Evolutionary conservation across 2,329 filamentous ascomycete genomes (phyloP).

Genomic region (Diplodia mutila): DNA sequence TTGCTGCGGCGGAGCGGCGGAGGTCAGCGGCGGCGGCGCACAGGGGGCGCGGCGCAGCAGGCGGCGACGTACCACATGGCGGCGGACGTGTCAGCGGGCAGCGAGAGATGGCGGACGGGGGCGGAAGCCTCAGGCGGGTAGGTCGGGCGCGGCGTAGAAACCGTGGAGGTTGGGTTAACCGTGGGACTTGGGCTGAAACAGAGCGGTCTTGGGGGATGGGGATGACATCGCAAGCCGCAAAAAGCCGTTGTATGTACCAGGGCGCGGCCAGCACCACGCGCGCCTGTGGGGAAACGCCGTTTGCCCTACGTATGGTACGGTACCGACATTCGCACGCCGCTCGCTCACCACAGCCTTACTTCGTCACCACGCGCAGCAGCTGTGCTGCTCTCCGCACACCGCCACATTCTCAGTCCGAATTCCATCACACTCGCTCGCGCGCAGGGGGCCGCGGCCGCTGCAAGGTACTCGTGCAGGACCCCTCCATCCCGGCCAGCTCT

Average conservation of each 20-base stretch:
- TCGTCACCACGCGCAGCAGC: conserved; percentile 4
- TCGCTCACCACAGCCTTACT: conserved; percentile 5
- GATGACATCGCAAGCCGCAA: conserved; percentile 23
- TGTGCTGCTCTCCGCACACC: conserved; percentile 22
- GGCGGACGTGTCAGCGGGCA: conserved; percentile 12
- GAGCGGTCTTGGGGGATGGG: background rate
- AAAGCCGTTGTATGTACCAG: conserved; percentile 11
- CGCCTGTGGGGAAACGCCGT: conserved; percentile 21
- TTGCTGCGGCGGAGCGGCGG: conserved; percentile 63
- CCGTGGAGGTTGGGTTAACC: background rate
- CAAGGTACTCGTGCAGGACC: conserved; percentile 24
- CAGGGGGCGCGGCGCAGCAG: background rate
- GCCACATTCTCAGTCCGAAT: conserved; percentile 20
- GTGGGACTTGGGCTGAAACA: conserved; percentile 17
- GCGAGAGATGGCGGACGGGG: background rate
- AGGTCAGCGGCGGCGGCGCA: conserved; percentile 16
- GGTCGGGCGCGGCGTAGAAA: background rate
- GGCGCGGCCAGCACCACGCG: conserved; percentile 17
- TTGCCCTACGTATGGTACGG: conserved; percentile 13
- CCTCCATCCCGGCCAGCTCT: conserved; percentile 25
- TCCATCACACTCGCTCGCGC: conserved; percentile 22
- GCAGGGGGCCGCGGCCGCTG: conserved; percentile 22
- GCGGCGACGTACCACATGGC: conserved; percentile 36
- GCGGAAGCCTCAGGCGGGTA: conserved; percentile 9
- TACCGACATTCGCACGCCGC: conserved; percentile 3